These are phyloP conservation scores for Phytophthora litchii DNA, from an alignment of 352 stramenopile species.

Conservation along the genomic window DNA sequence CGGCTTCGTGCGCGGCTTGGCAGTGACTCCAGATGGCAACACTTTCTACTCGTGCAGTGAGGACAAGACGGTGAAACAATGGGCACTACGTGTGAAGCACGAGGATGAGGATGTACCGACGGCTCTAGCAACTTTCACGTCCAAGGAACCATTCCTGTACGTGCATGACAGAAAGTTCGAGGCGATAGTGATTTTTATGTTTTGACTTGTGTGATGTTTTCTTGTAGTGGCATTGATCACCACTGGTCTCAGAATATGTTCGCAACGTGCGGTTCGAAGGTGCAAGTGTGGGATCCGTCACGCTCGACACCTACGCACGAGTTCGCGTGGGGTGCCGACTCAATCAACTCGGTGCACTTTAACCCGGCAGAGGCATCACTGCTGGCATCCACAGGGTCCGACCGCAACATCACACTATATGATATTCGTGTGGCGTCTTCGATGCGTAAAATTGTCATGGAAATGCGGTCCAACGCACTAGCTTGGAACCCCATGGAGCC, in stretches of 20 bases:
- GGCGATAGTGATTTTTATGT: not conserved
- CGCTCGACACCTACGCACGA: constrained; percentile 94
- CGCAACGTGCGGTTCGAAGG: constrained; percentile 90
- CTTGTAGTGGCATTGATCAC: constrained; percentile 95
- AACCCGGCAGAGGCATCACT: constrained; percentile 97
- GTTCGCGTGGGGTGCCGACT: constrained; percentile 95
- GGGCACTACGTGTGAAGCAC: constrained; percentile 73
- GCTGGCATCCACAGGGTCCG: constrained; percentile 94
- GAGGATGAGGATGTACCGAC: constrained; percentile 75
- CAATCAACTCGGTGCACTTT: constrained; percentile 93
- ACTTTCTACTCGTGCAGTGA: constrained; percentile 95
- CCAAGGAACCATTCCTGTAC: constrained; percentile 88
- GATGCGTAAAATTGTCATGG: constrained; percentile 96
- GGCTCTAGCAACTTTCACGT: constrained; percentile 74
- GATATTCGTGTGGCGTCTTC: constrained; percentile 91
- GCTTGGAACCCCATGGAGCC: constrained; percentile 99
- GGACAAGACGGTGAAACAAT: constrained; percentile 96
- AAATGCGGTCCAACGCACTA: constrained; percentile 97
- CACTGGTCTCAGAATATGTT: constrained; percentile 95
- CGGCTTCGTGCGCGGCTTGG: constrained; percentile 94
- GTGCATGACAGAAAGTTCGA: constrained; percentile 8
- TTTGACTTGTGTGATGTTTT: constrained; percentile 10
- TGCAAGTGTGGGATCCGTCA: constrained; percentile 97
- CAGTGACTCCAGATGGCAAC: constrained; percentile 73
- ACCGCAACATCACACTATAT: constrained; percentile 94